Percentiles rank a stretch among this genome's conserved stretches.
Evolutionary conservation across 345 rosid species (phyloP).

Genomic region (Linum lewisii): DNA sequence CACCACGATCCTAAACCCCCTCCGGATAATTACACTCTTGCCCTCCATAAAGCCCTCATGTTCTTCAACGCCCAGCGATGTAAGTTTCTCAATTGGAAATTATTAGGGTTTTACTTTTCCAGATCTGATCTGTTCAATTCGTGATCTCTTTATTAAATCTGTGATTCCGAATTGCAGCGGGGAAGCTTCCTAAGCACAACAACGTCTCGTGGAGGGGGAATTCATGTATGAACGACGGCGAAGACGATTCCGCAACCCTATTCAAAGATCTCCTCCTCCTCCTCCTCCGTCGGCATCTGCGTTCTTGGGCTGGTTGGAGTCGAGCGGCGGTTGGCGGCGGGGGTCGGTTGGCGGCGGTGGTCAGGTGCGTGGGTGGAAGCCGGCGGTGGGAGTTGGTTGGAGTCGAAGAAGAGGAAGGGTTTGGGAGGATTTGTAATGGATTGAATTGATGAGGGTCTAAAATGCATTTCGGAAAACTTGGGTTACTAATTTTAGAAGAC

Average conservation of each 20-base stretch:
- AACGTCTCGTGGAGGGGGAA: conserved; percentile 2
- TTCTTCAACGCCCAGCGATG: conserved; percentile 96
- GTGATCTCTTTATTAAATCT: background rate
- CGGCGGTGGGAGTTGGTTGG: too few species aligned
- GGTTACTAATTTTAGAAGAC: too few species aligned
- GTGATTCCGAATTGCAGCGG: background rate
- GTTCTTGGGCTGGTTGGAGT: too few species aligned
- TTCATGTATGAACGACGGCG: background rate
- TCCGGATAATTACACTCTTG: conserved; percentile 80
- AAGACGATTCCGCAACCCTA: background rate
- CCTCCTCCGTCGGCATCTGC: too few species aligned
- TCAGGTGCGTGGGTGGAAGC: too few species aligned
- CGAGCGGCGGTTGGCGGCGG: too few species aligned
- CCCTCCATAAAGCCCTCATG: conserved; percentile 89
- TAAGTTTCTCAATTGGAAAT: conserved; percentile 14
- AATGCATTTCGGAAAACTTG: too few species aligned
- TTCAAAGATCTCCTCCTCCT: conserved; percentile 2
- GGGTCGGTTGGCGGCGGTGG: too few species aligned
- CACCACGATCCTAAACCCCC: conserved; percentile 43
- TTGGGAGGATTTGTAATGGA: too few species aligned
- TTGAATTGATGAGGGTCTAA: too few species aligned
- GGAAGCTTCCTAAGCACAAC: conserved; percentile 1
- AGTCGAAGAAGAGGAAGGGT: too few species aligned
- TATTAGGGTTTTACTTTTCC: background rate
- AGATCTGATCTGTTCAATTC: background rate